phyloP scores from a whole-genome alignment of 148 eudicot species.

The Rheum nobile region DNA sequence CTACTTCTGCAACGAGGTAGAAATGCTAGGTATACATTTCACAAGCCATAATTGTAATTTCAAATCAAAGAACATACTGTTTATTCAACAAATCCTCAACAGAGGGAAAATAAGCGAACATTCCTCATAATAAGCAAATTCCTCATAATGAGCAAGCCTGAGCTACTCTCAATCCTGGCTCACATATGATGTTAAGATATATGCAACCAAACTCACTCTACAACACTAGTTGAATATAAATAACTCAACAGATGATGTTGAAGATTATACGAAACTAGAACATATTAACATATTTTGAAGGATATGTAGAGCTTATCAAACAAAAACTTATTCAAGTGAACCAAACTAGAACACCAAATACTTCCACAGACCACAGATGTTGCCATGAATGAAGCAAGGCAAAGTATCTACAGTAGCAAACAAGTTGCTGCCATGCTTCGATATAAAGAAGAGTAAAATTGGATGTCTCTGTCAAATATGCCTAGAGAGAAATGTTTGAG shows the following conservation, averaged over 20 bases:
- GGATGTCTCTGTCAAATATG: too few relatives aligned
- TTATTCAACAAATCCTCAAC: neutral
- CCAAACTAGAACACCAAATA: neutral
- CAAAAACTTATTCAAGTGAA: too few relatives aligned
- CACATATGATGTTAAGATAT: neutral
- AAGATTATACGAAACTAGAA: too few relatives aligned
- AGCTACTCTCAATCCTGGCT: too few relatives aligned
- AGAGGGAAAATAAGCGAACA: neutral
- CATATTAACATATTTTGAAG: too few relatives aligned
- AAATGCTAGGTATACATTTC: neutral
- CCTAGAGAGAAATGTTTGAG: too few relatives aligned
- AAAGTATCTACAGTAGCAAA: neutral
- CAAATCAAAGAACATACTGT: neutral
- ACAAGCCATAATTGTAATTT: neutral
- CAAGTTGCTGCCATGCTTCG: too few relatives aligned
- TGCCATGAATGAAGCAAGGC: neutral
- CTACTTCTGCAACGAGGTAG: neutral
- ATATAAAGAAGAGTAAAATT: too few relatives aligned
- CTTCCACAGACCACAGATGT: neutral
- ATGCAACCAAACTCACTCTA: neutral
- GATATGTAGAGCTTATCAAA: too few relatives aligned
- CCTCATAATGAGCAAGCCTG: too few relatives aligned
- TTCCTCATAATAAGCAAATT: too few relatives aligned
- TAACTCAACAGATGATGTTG: too few relatives aligned
- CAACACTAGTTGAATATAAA: neutral